A percentile compares a stretch with the other conserved stretches of the same genome.
phyloP scores from a whole-genome alignment of 768 basidiomycete species.

The Trametes cubensis region DNA sequence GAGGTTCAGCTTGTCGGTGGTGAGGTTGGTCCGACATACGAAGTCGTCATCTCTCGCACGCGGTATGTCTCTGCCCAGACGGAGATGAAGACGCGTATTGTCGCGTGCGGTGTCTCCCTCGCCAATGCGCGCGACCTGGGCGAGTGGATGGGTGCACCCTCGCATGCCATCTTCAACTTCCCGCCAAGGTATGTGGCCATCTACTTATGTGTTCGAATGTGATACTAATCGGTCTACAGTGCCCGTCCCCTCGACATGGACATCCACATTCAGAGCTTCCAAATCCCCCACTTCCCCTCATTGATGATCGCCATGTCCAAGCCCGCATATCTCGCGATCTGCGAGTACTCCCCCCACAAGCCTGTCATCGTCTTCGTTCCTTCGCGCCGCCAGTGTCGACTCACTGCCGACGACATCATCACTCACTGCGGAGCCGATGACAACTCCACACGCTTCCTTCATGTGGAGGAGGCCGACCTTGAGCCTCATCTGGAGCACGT shows the following conservation, averaged over 20 bases:
- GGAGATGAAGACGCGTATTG: conserved; percentile 88
- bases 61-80: conserved; percentile 95
- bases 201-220: background rate
- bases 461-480: conserved; percentile 80
- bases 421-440: conserved; percentile 89
- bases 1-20: conserved; percentile 95
- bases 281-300: conserved; percentile 96
- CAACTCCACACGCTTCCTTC: conserved; percentile 83
- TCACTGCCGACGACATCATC: conserved; percentile 90
- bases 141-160: conserved; percentile 95
- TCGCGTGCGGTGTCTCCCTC: conserved; percentile 92
- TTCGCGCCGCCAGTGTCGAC: conserved; percentile 89
- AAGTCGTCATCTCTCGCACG: conserved; percentile 94
- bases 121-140: conserved; percentile 95
- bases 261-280: conserved; percentile 94
- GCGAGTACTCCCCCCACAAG: conserved; percentile 82
- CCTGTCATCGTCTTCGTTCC: conserved; percentile 94
- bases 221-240: conserved; percentile 41
- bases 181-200: conserved; percentile 68
- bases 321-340: conserved; percentile 90
- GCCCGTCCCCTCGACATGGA: conserved; percentile 98
- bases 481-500: conserved; percentile 89
- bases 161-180: conserved; percentile 97
- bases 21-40: conserved; percentile 94
- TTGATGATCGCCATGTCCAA: conserved; percentile 99